Base-by-base conservation (phyloP, 176 grass and related monocot genomes). In the barley (Hordeum vulgare) region DNA sequence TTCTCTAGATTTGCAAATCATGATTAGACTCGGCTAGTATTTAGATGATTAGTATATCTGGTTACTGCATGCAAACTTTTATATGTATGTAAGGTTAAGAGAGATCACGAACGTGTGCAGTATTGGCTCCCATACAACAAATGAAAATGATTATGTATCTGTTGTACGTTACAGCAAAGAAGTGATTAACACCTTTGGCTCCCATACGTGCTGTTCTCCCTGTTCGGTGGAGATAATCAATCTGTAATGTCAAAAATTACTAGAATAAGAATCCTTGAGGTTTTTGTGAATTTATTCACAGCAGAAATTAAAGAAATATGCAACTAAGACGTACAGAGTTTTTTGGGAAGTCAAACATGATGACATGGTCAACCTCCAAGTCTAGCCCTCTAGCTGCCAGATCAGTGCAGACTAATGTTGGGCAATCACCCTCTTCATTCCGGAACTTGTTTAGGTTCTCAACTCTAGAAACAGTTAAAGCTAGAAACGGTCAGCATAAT, bases 141-240 rank as follows among this genome's bases (percentile, higher is more conserved):
- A 41, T 41, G 24, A 51, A 45, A 61, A 21, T 35, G 54, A 14
- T 14, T 61, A 29, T 13, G 75, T 63, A 21, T 17, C 15, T 13
- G 17, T 54, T 49, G 24, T 23, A 63, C 24, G 26, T 47, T 76
- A 42, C 26, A 66, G 35, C 28, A 39, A 72, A 86, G 3, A 57
- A 66, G n/a, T 39, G 68, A 63, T 54, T 42, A 75, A 75, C 89
- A 98, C 96, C 96, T 98, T 98, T 98, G 54, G 96, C 96, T 83
- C 96, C 96, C 93, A 95, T 98, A 9, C 96, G 93, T 81, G 96
- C 96, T 18, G 93, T 98, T 90, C 96, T 88, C 75, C 96, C 96
- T 10, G 96, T 95, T 85, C 96, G 86, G 85, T 98, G 96, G 42
- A 98, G 93, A 61, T 95, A 98, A 80, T 98, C 96, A 90, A 98